Percentiles rank a stretch among this genome's conserved stretches.
phyloP scores from a whole-genome alignment of 352 stramenopile genomes.

The Sclerospora graminicola region DNA sequence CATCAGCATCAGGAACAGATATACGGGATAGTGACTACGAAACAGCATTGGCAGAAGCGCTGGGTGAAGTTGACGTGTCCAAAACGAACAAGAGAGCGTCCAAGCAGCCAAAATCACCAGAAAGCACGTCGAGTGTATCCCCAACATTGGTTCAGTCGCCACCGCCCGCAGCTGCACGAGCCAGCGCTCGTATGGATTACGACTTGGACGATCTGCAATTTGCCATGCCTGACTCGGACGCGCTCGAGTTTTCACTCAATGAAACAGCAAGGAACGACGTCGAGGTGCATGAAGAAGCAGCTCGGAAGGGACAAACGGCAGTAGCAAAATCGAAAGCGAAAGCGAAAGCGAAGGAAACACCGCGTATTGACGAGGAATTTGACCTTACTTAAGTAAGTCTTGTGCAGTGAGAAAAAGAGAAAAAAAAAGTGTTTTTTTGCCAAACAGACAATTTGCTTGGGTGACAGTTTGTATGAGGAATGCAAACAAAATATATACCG shows the following conservation, averaged over 20 bases:
- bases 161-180: conserved; percentile 7
- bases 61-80: conserved; percentile 19
- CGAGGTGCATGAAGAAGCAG: conserved; percentile 7
- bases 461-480: no score
- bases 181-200: conserved; percentile 36
- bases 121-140: not conserved
- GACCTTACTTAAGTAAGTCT: conserved; percentile 66
- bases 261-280: conserved; percentile 1
- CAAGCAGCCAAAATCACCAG: conserved; percentile 1
- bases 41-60: conserved; percentile 18
- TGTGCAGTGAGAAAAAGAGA: no score
- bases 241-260: conserved; percentile 26
- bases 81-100: conserved; percentile 12
- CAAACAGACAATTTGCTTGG: no score
- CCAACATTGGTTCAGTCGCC: conserved; percentile 10
- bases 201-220: conserved; percentile 63
- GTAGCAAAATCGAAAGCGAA: conserved; percentile 8
- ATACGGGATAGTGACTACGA: conserved; percentile 27
- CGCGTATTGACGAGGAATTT: conserved; percentile 47
- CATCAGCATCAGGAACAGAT: conserved; percentile 8
- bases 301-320: conserved; percentile 9
- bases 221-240: conserved; percentile 30
- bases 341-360: conserved; percentile 5
- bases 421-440: no score
- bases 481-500: no score